Percentiles rank a stretch among this genome's conserved stretches.
These are phyloP conservation scores for Boletus speciosus DNA, from an alignment of 768 basidiomycete genomes.

Conservation along the genomic window DNA sequence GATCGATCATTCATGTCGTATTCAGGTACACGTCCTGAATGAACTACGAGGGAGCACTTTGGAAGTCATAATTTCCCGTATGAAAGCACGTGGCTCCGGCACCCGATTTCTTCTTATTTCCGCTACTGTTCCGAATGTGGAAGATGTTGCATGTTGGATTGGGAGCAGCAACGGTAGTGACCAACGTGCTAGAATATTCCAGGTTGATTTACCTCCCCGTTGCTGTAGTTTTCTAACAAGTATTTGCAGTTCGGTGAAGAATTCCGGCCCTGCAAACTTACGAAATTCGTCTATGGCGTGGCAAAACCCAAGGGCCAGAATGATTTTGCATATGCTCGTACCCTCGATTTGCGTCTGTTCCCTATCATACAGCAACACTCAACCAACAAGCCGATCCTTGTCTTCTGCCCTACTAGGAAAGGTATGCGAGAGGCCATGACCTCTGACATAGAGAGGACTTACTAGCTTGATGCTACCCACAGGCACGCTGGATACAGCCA, in stretches of 20 bases:
- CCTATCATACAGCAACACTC: conserved; percentile 69
- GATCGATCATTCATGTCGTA: not conserved
- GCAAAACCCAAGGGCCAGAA: conserved; percentile 60
- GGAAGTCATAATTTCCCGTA: conserved; percentile 92
- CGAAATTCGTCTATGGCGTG: conserved; percentile 69
- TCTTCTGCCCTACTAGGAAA: conserved; percentile 89
- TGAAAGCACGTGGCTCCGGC: conserved; percentile 69
- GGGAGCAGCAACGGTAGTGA: conserved; percentile 39
- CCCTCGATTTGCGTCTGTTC: conserved; percentile 72
- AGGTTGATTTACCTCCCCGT: conserved; percentile 41
- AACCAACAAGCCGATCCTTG: conserved; percentile 75
- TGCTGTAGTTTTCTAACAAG: not conserved
- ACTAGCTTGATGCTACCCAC: not conserved
- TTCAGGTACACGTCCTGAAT: conserved; percentile 86
- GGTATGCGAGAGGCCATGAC: conserved; percentile 39
- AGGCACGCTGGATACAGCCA: conserved; percentile 69
- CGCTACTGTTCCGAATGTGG: conserved; percentile 91
- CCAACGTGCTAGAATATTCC: conserved; percentile 58
- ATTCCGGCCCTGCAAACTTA: conserved; percentile 82
- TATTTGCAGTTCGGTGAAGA: conserved; percentile 81
- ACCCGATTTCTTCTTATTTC: conserved; percentile 89
- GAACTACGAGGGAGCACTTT: conserved; percentile 89
- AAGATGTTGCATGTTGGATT: conserved; percentile 89
- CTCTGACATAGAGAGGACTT: not conserved
- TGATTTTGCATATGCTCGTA: conserved; percentile 72